phyloP scores from a whole-genome alignment of 768 basidiomycete genomes.

The Multifurca ochricompacta region DNA sequence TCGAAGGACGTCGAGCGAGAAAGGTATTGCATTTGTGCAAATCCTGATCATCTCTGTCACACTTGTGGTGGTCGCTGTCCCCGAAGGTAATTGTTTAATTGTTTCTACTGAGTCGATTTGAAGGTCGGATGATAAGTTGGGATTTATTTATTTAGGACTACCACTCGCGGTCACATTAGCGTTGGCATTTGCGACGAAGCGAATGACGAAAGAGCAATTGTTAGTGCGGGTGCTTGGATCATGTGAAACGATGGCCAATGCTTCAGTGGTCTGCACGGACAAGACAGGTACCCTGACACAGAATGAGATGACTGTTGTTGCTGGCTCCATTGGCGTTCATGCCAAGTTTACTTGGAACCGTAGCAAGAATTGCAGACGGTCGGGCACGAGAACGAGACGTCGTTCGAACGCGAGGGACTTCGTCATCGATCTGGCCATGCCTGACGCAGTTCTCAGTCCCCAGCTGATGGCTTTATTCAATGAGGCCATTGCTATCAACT shows the following conservation, averaged over 20 bases:
- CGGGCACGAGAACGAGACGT: slow-evolving; percentile 57
- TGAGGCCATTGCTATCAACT: slow-evolving; percentile 82
- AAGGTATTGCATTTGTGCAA: slow-evolving; percentile 85
- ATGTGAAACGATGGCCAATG: slow-evolving; percentile 98
- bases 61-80: slow-evolving; percentile 79
- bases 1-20: slow-evolving; percentile 59
- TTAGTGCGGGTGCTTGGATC: slow-evolving; percentile 93
- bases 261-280: slow-evolving; percentile 92
- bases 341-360: slow-evolving; percentile 86
- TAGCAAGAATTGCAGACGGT: slow-evolving; percentile 58
- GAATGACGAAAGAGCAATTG: slow-evolving; percentile 95
- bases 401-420: slow-evolving; percentile 54
- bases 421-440: slow-evolving; percentile 68
- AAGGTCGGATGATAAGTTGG: slow-evolving; percentile 2
- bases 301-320: slow-evolving; percentile 94
- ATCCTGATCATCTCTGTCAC: slow-evolving; percentile 95
- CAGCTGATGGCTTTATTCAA: slow-evolving; percentile 66
- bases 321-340: slow-evolving; percentile 89
- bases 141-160: slow-evolving; percentile 44
- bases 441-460: slow-evolving; percentile 57
- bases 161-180: slow-evolving; percentile 96
- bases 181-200: slow-evolving; percentile 92
- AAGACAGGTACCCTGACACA: slow-evolving; percentile 96
- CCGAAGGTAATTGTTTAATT: slow-evolving; percentile 55
- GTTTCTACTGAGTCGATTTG: slow-evolving; percentile 4